A percentile compares a stretch with the other conserved stretches of the same genome.
Evolutionary conservation across 2,329 filamentous ascomycete genomes (phyloP).

Genomic region (Helminthosporium solani): DNA sequence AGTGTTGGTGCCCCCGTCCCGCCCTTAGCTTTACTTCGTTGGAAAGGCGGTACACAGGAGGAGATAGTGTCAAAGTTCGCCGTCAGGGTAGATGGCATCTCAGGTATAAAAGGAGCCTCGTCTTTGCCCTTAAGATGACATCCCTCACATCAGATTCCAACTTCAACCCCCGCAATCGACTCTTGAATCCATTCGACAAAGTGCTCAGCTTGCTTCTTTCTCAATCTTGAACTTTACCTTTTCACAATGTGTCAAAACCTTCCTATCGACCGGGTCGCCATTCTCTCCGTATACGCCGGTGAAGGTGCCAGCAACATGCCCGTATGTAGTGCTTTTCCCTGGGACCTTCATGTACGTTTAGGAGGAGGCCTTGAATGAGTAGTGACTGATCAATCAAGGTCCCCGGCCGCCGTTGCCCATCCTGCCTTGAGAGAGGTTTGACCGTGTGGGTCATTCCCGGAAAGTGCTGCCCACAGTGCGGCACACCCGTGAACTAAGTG

Average conservation of each 20-base stretch:
- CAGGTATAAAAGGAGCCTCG: conserved; percentile 1
- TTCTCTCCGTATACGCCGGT: conserved; percentile 30
- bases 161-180: background rate
- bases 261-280: conserved; percentile 25
- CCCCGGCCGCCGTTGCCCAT: conserved; percentile 42
- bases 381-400: conserved; percentile 27
- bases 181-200: background rate
- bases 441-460: conserved; percentile 45
- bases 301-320: conserved; percentile 39
- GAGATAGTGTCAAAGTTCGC: background rate
- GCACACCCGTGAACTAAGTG: conserved; percentile 41
- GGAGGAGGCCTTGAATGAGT: no score
- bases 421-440: conserved; percentile 43
- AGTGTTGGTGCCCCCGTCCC: background rate
- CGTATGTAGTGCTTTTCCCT: conserved; percentile 20
- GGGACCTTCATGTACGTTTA: background rate
- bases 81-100: background rate
- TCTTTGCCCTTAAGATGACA: background rate
- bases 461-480: conserved; percentile 43
- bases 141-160: background rate
- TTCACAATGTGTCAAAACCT: conserved; percentile 29
- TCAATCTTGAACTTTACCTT: background rate
- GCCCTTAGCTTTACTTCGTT: background rate
- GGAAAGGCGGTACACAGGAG: background rate
- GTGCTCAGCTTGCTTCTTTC: background rate